Conservation (phyloP, 2,329 filamentous ascomycete genomes). For the Blastomyces gilchristii region DNA sequence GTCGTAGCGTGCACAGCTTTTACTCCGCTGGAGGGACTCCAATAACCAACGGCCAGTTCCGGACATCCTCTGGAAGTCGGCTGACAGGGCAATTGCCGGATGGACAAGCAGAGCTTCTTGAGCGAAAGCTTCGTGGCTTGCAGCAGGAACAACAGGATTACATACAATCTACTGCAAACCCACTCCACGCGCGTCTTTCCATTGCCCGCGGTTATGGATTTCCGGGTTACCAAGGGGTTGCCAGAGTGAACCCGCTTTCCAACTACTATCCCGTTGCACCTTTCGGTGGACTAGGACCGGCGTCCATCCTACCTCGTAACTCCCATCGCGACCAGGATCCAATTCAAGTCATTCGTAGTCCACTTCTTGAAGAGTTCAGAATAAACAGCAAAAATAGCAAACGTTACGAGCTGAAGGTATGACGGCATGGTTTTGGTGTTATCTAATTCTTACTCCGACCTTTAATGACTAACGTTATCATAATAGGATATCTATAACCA, state of each 20-base stretch:
- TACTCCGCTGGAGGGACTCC: slow-evolving; percentile 40
- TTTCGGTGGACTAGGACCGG: slow-evolving; percentile 22
- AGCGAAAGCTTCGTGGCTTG: slow-evolving; percentile 41
- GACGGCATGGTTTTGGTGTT: neutral
- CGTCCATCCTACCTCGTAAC: slow-evolving; percentile 30
- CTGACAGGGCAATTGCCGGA: slow-evolving; percentile 30
- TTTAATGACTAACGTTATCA: neutral
- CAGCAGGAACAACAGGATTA: slow-evolving; percentile 35
- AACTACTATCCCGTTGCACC: slow-evolving; percentile 30
- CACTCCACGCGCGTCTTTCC: slow-evolving; percentile 24
- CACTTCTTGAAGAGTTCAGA: slow-evolving; percentile 69
- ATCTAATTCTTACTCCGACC: neutral
- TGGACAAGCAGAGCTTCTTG: slow-evolving; percentile 37
- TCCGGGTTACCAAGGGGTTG: slow-evolving; percentile 23
- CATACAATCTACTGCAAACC: slow-evolving; percentile 19
- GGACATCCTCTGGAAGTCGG: slow-evolving; percentile 36
- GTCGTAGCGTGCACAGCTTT: slow-evolving; percentile 37
- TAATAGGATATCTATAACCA: slow-evolving; percentile 67
- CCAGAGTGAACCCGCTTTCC: slow-evolving; percentile 26
- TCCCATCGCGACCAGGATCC: slow-evolving; percentile 49
- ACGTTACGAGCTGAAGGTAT: slow-evolving; percentile 67
- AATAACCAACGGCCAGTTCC: slow-evolving; percentile 27
- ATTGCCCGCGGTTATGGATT: slow-evolving; percentile 24
- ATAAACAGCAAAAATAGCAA: slow-evolving; percentile 56
- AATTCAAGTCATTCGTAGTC: slow-evolving; percentile 55